Percentiles rank a stretch among this genome's conserved stretches.
Conservation (phyloP, 805 yeast genomes). For the Candida wancherniae region DNA sequence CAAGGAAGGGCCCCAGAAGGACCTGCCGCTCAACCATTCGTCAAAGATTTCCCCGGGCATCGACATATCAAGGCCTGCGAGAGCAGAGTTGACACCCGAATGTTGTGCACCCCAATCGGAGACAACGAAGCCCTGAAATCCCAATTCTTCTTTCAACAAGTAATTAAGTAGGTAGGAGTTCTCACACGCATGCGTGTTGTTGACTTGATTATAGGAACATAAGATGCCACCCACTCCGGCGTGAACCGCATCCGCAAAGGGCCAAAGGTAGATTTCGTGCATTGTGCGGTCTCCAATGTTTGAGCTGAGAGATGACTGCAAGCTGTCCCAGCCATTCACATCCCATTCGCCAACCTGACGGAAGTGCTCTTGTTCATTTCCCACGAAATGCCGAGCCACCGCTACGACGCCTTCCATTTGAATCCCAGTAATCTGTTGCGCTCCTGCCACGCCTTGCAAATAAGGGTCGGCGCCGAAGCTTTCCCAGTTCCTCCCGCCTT, state of each 20-base stretch:
- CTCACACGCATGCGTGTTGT: slow-evolving; percentile 56
- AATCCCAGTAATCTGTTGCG: slow-evolving; percentile 48
- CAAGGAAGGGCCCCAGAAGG: slow-evolving; percentile 55
- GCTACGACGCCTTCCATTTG: slow-evolving; percentile 58
- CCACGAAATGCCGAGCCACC: slow-evolving; percentile 51
- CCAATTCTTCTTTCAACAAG: slow-evolving; percentile 55
- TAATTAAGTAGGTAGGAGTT: slow-evolving; percentile 52
- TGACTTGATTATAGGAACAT: slow-evolving; percentile 56
- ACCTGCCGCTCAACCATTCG: slow-evolving; percentile 49
- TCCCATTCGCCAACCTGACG: slow-evolving; percentile 51
- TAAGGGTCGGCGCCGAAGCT: slow-evolving; percentile 61
- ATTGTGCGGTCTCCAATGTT: slow-evolving; percentile 57
- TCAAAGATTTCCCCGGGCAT: slow-evolving; percentile 59
- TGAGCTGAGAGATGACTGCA: slow-evolving; percentile 43
- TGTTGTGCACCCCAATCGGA: slow-evolving; percentile 67
- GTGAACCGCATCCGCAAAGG: slow-evolving; percentile 57
- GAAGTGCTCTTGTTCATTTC: slow-evolving; percentile 60
- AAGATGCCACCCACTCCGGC: slow-evolving; percentile 61
- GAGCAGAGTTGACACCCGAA: slow-evolving; percentile 50
- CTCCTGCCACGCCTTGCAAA: slow-evolving; percentile 51
- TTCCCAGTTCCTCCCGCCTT: slow-evolving; percentile 65
- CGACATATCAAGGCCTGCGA: slow-evolving; percentile 60
- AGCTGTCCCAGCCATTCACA: slow-evolving; percentile 38
- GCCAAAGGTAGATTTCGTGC: slow-evolving; percentile 63
- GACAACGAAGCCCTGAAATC: slow-evolving; percentile 64